A percentile compares a stretch with the other conserved stretches of the same genome.
Evolutionary conservation across 2,329 filamentous ascomycete genomes (phyloP).

Genomic region (Calonectria leucothoes): DNA sequence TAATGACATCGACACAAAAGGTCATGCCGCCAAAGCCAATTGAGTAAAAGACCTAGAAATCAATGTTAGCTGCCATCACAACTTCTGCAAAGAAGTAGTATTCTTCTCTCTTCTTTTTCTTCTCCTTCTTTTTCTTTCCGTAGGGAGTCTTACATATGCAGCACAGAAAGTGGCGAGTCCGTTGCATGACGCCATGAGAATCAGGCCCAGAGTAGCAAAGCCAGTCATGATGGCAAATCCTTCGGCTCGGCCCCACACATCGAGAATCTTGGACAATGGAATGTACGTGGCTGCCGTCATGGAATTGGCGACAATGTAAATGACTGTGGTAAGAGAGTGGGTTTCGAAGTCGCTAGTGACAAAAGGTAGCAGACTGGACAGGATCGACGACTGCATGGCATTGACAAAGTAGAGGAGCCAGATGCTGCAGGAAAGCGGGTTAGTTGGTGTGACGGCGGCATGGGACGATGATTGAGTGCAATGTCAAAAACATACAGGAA

Average conservation of each 20-base stretch:
- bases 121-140: background rate
- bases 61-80: constrained; percentile 5
- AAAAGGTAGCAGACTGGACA: constrained; percentile 55
- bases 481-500: constrained; percentile 40
- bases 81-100: no score
- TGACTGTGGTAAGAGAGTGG: constrained; percentile 65
- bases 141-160: constrained; percentile 52
- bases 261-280: constrained; percentile 69
- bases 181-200: constrained; percentile 70
- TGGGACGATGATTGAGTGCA: no score
- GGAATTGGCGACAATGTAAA: constrained; percentile 63
- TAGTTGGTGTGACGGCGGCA: background rate
- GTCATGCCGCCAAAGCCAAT: constrained; percentile 71
- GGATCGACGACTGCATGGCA: constrained; percentile 58
- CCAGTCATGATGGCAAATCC: constrained; percentile 65
- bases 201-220: constrained; percentile 60
- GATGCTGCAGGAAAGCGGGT: constrained; percentile 38
- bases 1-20: constrained; percentile 72
- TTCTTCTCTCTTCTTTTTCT: no score
- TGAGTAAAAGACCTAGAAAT: constrained; percentile 66
- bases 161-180: constrained; percentile 57
- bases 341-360: constrained; percentile 61
- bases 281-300: constrained; percentile 70
- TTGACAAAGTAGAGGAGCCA: constrained; percentile 63
- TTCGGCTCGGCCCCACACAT: constrained; percentile 71